These are phyloP conservation scores for Trametes coccinea DNA, from an alignment of 768 basidiomycete genomes.

Conservation along the genomic window DNA sequence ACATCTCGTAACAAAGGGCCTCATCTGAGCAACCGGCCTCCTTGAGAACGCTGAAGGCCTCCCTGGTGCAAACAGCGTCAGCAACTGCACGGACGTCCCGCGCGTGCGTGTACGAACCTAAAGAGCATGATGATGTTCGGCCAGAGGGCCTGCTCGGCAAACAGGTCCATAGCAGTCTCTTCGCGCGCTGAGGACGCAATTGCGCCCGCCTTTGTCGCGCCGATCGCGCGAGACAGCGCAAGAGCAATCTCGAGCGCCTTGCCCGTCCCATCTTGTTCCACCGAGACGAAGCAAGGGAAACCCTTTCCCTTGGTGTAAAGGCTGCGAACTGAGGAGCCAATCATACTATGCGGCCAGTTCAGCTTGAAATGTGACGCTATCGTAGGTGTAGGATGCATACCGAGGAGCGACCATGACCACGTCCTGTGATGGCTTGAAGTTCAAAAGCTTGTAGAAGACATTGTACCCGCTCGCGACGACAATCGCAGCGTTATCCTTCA, in stretches of 20 bases:
- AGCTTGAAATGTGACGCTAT: not conserved
- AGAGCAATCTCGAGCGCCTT: constrained; percentile 47
- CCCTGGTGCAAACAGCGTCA: constrained; percentile 36
- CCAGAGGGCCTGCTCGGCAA: constrained; percentile 67
- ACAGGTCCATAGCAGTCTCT: constrained; percentile 65
- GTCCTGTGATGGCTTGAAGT: constrained; percentile 54
- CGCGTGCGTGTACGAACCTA: constrained; percentile 35
- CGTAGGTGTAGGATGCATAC: constrained; percentile 30
- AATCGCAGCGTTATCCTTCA: constrained; percentile 50
- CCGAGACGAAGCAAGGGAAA: constrained; percentile 66
- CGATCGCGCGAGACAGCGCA: constrained; percentile 57
- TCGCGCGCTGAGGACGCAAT: constrained; percentile 63
- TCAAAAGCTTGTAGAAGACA: constrained; percentile 58
- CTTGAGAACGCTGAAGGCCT: constrained; percentile 61
- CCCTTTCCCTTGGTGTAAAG: constrained; percentile 60
- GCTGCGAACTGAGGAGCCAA: constrained; percentile 64
- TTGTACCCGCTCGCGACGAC: constrained; percentile 69
- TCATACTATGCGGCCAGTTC: constrained; percentile 47
- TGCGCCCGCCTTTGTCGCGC: constrained; percentile 63
- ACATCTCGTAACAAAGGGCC: constrained; percentile 68
- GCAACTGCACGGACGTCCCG: not conserved
- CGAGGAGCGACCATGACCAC: constrained; percentile 70
- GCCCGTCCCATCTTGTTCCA: constrained; percentile 60
- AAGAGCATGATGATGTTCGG: constrained; percentile 67
- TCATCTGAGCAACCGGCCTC: constrained; percentile 68